A percentile compares a stretch with the other conserved stretches of the same genome.
Conservation (phyloP, 202 grass and related monocot species). For the Cymbopogon flexuosus region DNA sequence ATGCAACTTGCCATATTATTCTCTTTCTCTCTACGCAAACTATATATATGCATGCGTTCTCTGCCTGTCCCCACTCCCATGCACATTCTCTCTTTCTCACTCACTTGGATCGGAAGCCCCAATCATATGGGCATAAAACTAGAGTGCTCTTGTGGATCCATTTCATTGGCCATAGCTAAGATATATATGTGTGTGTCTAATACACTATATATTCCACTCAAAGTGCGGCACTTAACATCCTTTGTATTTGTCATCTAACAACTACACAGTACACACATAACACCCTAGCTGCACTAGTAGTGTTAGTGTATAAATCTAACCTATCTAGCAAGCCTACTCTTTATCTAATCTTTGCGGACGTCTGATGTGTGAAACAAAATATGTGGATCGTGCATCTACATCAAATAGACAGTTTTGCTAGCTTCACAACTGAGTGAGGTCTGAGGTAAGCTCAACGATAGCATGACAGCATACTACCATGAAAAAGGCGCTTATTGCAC, state of each 20-base stretch:
- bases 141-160: conserved; percentile 21
- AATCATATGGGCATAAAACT: conserved; percentile 63
- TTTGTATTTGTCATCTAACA: conserved; percentile 36
- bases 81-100: conserved; percentile 28
- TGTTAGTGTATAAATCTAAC: conserved; percentile 8
- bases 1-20: conserved; percentile 44
- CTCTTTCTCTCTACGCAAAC: background rate
- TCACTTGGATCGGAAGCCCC: conserved; percentile 18
- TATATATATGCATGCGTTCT: conserved; percentile 15
- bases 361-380: background rate
- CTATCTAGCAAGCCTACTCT: conserved; percentile 14
- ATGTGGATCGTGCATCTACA: background rate
- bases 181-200: background rate
- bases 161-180: conserved; percentile 20
- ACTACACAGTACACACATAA: conserved; percentile 5
- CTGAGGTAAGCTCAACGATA: conserved; percentile 41
- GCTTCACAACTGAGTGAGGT: conserved; percentile 3
- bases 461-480: conserved; percentile 29
- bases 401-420: conserved; percentile 16
- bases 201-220: conserved; percentile 26
- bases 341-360: background rate
- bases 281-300: background rate
- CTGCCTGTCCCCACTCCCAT: conserved; percentile 45
- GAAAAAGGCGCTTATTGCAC: background rate
- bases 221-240: conserved; percentile 49